Evolutionary conservation across 2,329 filamentous ascomycete genomes (phyloP), one percentile per base, ranked within the genome.

Genomic region (Cordyceps fumosorosea): DNA sequence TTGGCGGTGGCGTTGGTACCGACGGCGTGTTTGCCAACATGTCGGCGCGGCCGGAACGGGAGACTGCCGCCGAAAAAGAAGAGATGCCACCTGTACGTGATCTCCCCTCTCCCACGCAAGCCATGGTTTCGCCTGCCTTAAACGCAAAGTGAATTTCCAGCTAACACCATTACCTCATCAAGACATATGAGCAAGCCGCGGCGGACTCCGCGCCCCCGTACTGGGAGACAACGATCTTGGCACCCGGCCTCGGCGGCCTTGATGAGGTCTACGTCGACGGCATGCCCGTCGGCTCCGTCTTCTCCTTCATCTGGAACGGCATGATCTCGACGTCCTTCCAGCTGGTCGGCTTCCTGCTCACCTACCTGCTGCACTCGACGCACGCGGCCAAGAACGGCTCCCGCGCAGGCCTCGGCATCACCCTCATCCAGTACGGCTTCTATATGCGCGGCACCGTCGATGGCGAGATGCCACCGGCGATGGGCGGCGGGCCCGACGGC

Each of bases 271-370:
- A 95, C 71, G 90, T 99, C 62, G 95, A 99, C 73, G 95, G 95
- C 69, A 88, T 99, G 71, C 92, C 96, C 3, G 95, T 96, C 59
- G 91, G 91, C 66, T 92, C 90, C 55, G 79, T 95, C 65, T 96
- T 96, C 77, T 89, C 86, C 64, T 96, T 96, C 70, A 79, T 93
- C 67, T 96, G 91, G 91, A 96, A 96, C 77, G 89, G 84, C 77
- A 93, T 98, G 85, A 98, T 99, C 67, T 96, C 91, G 66, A 93
- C 96, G 83, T 96, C 93, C 50, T 98, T 99, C 81, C 91, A 96
- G 75, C 85, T 98, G 66, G 91, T 97, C 76, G 95, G 95, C 60
- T 99, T 99, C 82, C 86, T 99, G 34, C 89, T 99, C 69, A 98
- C 95, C 32, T 99, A 99, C 74, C 90, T 99, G 62, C 84, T 99